Evolutionary conservation across 345 rosid genomes (phyloP).

Genomic region (Euphorbia lathyris): DNA sequence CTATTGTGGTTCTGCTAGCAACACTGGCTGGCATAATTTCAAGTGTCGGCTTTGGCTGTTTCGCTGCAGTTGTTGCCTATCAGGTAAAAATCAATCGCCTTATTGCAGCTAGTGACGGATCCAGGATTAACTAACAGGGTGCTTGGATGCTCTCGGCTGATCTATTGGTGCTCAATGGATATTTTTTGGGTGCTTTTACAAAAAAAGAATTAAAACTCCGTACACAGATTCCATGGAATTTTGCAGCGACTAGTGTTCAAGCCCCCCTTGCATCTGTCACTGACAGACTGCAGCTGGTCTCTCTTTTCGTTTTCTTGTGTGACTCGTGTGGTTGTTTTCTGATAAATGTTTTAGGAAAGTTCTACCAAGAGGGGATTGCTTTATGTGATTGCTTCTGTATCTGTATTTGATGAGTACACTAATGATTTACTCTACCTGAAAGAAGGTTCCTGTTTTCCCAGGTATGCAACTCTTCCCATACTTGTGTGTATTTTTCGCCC

Average conservation of each 20-base stretch:
- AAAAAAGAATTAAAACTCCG: no score
- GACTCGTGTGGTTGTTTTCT: background rate
- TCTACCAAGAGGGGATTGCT: constrained; percentile 26
- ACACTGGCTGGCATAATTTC: constrained; percentile 18
- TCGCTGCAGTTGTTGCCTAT: constrained; percentile 25
- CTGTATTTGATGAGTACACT: constrained; percentile 24
- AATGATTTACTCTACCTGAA: constrained; percentile 26
- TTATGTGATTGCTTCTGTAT: constrained; percentile 22
- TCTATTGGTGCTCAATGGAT: no score
- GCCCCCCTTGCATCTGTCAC: no score
- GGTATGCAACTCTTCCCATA: constrained; percentile 1
- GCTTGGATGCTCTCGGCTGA: no score
- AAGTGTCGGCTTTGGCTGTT: constrained; percentile 19
- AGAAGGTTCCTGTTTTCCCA: constrained; percentile 30
- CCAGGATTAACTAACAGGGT: no score
- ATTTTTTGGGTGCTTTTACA: no score
- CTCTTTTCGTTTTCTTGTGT: background rate
- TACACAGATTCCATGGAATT: no score
- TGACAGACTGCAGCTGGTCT: background rate
- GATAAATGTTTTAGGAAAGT: constrained; percentile 7
- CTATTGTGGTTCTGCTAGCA: constrained; percentile 21
- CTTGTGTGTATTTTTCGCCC: background rate
- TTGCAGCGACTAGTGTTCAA: no score
- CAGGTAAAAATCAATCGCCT: constrained; percentile 13
- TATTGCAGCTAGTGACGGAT: no score